Base-by-base conservation (phyloP, 139 green algal species). In the Desmodesmus armatus region DNA sequence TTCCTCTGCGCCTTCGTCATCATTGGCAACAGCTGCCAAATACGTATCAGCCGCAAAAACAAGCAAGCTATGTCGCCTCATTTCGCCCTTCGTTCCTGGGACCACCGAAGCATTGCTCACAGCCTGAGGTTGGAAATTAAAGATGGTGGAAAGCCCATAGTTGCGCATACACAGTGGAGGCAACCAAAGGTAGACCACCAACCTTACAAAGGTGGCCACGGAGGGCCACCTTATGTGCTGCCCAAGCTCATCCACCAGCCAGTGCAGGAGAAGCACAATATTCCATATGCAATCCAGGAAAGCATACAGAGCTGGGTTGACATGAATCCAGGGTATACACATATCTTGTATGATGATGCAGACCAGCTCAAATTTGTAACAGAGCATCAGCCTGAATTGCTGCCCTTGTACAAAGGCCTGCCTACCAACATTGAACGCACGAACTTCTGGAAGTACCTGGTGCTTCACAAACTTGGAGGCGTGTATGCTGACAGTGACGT, bases 401-500 rank as follows among this genome's bases (percentile, higher is more conserved):
- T 84, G 62, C 39, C 43, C n/a, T n/a, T 75, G 31, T 84, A 66
- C 62, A 23, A 29, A n/a, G 78, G 25, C 2, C 78, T 84, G 29
- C 60, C 60, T 47, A 84, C 62, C 13, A 84, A 75, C 27, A 62
- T 84, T 33, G 78, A 84, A 62, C 60, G 78, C 17, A 43, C 78
- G 25, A 62, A 84, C 31, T 62, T 33, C 25, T 84, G 78, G 78
- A 51, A 62, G 11, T 84, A 84, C 31, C 62, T 84, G 39, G 62
- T 62, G 2, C 78, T 84, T 2, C 49, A 84, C 62, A 84, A 75
- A 29, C 62, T 77, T 5, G 78, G 78, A 19, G 78, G 78, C 0
- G 78, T 84, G 29, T 84, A 84, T 72, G 78, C 78, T n/a, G 78
- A 84, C 62, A 84, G 78, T 29, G 78, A 84, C 44, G 78, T 84